Evolutionary conservation across 805 yeast genomes (phyloP).

Genomic region (Saturnispora sanitii): DNA sequence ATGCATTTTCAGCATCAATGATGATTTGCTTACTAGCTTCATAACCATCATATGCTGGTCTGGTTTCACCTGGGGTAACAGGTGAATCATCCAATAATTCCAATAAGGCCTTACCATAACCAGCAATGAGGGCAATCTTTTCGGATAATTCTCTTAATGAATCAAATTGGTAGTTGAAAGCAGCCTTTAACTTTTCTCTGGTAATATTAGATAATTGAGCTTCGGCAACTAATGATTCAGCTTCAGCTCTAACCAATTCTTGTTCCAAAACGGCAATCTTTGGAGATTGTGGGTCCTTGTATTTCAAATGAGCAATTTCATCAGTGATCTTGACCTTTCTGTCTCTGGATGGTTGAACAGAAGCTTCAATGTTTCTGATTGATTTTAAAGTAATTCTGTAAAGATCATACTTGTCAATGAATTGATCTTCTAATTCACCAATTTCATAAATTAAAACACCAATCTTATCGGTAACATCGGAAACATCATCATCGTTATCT

Average conservation of each 20-base stretch:
- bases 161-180: constrained; percentile 94
- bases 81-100: constrained; percentile 95
- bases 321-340: constrained; percentile 96
- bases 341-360: constrained; percentile 97
- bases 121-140: constrained; percentile 94
- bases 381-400: constrained; percentile 93
- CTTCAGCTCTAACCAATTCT: constrained; percentile 98
- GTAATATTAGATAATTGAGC: constrained; percentile 97
- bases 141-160: constrained; percentile 91
- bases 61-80: constrained; percentile 98
- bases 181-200: constrained; percentile 95
- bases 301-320: constrained; percentile 94
- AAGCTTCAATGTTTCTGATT: constrained; percentile 91
- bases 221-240: constrained; percentile 97
- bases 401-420: constrained; percentile 96
- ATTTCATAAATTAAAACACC: constrained; percentile 93
- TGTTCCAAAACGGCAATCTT: constrained; percentile 93
- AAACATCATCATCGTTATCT: constrained; percentile 93
- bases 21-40: constrained; percentile 97
- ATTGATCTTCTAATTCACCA: constrained; percentile 97
- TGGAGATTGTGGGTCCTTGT: constrained; percentile 97
- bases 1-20: constrained; percentile 91
- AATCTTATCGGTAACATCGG: constrained; percentile 93
- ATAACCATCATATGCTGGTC: constrained; percentile 97
- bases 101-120: constrained; percentile 94